Evolutionary conservation across 1,284 basidiomycete species (phyloP).

Genomic region (Ceratobasidium theobromae): DNA sequence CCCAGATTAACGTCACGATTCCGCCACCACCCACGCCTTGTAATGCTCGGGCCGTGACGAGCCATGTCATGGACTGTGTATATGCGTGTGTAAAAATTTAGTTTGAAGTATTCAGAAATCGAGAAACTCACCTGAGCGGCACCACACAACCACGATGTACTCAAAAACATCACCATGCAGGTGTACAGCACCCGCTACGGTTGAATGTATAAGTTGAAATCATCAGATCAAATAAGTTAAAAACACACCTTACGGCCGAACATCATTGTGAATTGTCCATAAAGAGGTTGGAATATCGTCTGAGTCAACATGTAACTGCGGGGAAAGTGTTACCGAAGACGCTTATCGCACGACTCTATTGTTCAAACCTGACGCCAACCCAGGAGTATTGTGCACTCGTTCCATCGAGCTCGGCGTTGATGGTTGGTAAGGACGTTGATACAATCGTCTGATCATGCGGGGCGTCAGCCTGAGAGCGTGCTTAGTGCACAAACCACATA

Average conservation of each 20-base stretch:
- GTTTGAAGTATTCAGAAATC: not conserved
- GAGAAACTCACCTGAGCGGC: constrained; percentile 57
- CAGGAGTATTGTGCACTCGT: constrained; percentile 74
- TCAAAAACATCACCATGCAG: constrained; percentile 67
- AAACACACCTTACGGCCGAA: constrained; percentile 65
- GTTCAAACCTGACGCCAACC: constrained; percentile 57
- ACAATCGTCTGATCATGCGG: constrained; percentile 67
- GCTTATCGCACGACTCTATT: not conserved
- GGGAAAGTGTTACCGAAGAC: not conserved
- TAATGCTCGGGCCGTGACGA: constrained; percentile 57
- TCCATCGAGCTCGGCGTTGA: constrained; percentile 63
- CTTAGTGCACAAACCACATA: constrained; percentile 45
- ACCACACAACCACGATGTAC: constrained; percentile 72
- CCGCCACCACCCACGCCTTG: constrained; percentile 78
- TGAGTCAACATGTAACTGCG: constrained; percentile 74
- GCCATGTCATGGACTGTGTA: constrained; percentile 58
- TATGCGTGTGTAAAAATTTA: not conserved
- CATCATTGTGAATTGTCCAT: constrained; percentile 73
- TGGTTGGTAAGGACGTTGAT: constrained; percentile 76
- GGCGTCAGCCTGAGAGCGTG: constrained; percentile 35
- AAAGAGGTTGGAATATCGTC: constrained; percentile 76
- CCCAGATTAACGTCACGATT: constrained; percentile 78
- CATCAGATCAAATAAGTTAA: not conserved
- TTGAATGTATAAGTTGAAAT: not conserved
- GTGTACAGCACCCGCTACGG: constrained; percentile 62